Evolutionary conservation across 768 basidiomycete genomes (phyloP).

Genomic region (Tephrocybe rancida): DNA sequence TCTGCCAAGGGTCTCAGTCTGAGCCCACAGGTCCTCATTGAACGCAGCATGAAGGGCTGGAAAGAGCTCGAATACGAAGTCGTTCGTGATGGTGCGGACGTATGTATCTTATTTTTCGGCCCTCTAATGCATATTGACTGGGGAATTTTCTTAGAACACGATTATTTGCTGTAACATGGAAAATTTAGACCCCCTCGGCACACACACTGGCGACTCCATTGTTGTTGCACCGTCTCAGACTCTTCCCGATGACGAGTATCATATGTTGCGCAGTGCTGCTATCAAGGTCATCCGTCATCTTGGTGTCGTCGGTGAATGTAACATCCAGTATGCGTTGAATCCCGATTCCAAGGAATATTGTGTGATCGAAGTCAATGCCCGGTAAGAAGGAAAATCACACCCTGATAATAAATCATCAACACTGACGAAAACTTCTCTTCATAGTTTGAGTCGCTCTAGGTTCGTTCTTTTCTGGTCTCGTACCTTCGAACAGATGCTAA

Average conservation of each 20-base stretch:
- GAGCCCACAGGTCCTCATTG: slow-evolving; percentile 94
- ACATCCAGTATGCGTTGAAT: slow-evolving; percentile 98
- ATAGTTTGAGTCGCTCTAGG: slow-evolving; percentile 80
- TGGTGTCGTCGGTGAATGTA: slow-evolving; percentile 93
- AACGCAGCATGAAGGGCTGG: slow-evolving; percentile 99
- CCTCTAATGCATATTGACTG: slow-evolving; percentile 12
- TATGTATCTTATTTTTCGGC: slow-evolving; percentile 43
- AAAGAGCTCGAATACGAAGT: slow-evolving; percentile 99
- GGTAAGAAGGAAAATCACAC: slow-evolving; percentile 46
- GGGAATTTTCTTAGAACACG: slow-evolving; percentile 66
- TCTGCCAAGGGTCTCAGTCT: slow-evolving; percentile 89
- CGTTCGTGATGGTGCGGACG: slow-evolving; percentile 96
- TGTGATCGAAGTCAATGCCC: slow-evolving; percentile 97
- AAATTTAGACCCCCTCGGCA: slow-evolving; percentile 99
- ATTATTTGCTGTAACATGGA: slow-evolving; percentile 99
- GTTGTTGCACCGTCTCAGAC: slow-evolving; percentile 99
- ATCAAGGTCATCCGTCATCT: slow-evolving; percentile 94
- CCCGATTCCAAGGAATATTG: slow-evolving; percentile 92
- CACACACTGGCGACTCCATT: slow-evolving; percentile 98
- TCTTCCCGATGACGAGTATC: slow-evolving; percentile 95
- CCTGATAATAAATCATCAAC: background rate
- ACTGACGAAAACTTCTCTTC: slow-evolving; percentile 5
- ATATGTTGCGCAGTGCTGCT: slow-evolving; percentile 97
- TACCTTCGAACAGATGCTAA: background rate
- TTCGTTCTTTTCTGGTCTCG: slow-evolving; percentile 25